Percentiles rank a stretch among this genome's conserved stretches.
Evolutionary conservation across 176 grass and related monocot species (phyloP).

Genomic region (Rhynchospora pubera): DNA sequence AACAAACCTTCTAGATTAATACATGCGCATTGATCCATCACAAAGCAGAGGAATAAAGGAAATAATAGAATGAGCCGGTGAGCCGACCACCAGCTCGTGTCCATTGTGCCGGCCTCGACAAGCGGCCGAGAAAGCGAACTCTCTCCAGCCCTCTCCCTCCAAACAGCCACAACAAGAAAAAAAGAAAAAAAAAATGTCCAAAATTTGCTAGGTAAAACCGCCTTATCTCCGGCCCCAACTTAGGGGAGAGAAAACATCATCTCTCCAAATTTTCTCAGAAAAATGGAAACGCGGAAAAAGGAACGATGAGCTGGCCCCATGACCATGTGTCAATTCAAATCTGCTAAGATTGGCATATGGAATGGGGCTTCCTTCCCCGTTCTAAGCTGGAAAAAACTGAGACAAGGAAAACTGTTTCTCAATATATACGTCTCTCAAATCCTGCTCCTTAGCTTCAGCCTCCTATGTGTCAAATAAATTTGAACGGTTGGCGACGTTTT

Average conservation of each 20-base stretch:
- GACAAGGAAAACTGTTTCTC: background rate
- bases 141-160: slow-evolving; percentile 13
- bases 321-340: slow-evolving; percentile 16
- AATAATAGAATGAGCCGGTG: slow-evolving; percentile 4
- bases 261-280: slow-evolving; percentile 6
- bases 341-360: slow-evolving; percentile 17
- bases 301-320: slow-evolving; percentile 18
- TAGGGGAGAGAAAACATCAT: slow-evolving; percentile 18
- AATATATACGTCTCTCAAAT: slow-evolving; percentile 5
- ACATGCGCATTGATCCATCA: slow-evolving; percentile 14
- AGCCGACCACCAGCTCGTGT: slow-evolving; percentile 3
- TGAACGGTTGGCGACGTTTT: background rate
- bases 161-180: background rate
- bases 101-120: slow-evolving; percentile 19
- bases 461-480: slow-evolving; percentile 1
- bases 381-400: background rate
- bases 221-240: background rate
- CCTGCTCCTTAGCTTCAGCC: background rate
- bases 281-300: slow-evolving; percentile 22
- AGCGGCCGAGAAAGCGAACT: slow-evolving; percentile 10
- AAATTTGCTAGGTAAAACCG: slow-evolving; percentile 1
- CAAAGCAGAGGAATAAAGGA: slow-evolving; percentile 7
- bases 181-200: background rate
- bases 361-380: slow-evolving; percentile 9
- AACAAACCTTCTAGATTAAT: slow-evolving; percentile 22